Evolutionary conservation across 441 rosid genomes (phyloP).

Genomic region (Pelargonium hybrid): DNA sequence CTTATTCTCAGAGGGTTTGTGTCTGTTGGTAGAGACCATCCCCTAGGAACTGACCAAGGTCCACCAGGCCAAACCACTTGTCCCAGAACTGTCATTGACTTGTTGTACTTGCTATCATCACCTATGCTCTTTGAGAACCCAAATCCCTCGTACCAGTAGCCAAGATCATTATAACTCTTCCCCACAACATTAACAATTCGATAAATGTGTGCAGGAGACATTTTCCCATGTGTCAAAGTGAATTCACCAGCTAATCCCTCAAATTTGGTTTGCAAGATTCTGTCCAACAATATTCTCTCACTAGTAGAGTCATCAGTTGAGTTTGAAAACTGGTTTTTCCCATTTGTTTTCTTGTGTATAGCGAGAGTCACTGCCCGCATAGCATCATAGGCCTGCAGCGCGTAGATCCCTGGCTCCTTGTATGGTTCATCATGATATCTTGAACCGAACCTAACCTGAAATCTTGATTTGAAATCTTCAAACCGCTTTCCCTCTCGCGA

Average conservation of each 20-base stretch:
- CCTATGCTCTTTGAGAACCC: slow-evolving; percentile 9
- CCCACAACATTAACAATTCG: slow-evolving; percentile 11
- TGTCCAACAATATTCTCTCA: neutral
- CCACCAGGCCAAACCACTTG: slow-evolving; percentile 14
- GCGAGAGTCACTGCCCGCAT: slow-evolving; percentile 12
- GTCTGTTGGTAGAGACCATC: neutral
- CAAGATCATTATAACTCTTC: slow-evolving; percentile 4
- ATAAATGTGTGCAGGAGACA: slow-evolving; percentile 1
- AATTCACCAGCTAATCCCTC: slow-evolving; percentile 10
- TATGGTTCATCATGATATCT: neutral
- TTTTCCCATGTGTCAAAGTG: neutral
- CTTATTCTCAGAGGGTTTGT: slow-evolving; percentile 3
- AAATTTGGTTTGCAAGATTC: neutral
- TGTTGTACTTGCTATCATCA: neutral
- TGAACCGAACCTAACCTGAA: neutral
- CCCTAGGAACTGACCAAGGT: slow-evolving; percentile 2
- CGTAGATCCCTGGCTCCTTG: slow-evolving; percentile 2
- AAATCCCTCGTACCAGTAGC: slow-evolving; percentile 15
- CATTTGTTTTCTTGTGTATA: neutral
- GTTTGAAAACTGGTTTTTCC: neutral
- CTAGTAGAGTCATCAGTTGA: neutral
- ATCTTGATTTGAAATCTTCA: slow-evolving; percentile 11
- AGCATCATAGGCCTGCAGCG: slow-evolving; percentile 17
- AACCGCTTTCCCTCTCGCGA: neutral
- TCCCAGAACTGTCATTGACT: slow-evolving; percentile 10